Evolutionary conservation across 345 rosid species (phyloP).

Genomic region (Gossypium australe): DNA sequence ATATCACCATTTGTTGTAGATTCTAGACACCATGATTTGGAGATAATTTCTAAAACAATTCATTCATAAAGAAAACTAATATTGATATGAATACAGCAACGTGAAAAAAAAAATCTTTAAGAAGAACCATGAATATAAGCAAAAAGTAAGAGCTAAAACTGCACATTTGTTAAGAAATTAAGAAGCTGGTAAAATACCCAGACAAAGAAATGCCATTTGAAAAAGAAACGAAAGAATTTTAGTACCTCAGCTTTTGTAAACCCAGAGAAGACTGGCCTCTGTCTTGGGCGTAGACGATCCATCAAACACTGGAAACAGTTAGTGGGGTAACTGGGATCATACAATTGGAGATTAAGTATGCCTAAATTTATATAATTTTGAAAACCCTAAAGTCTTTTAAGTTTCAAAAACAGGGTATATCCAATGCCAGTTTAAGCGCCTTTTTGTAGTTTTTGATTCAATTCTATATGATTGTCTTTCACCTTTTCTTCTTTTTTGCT

Average conservation of each 20-base stretch:
- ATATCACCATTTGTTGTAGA: not conserved
- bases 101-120: not conserved
- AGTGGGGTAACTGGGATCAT: not conserved
- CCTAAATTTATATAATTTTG: not conserved
- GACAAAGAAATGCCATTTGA: not conserved
- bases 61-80: not conserved
- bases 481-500: not conserved
- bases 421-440: not conserved
- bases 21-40: not conserved
- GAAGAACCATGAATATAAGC: not conserved
- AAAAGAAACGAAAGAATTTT: not conserved
- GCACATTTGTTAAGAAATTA: not conserved
- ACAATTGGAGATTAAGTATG: not conserved
- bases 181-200: not conserved
- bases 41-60: not conserved
- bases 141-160: not conserved
- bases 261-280: not conserved
- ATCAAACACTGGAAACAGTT: not conserved
- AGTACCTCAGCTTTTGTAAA: conserved; percentile 4
- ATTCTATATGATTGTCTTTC: not conserved
- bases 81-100: not conserved
- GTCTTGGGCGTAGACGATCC: conserved; percentile 15
- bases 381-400: not conserved
- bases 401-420: not conserved
- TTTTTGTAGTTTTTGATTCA: not conserved